Evolutionary conservation across 2,329 filamentous ascomycete genomes (phyloP), one percentile per base, ranked within the genome.

Genomic region (Tolypocladium capitatum): DNA sequence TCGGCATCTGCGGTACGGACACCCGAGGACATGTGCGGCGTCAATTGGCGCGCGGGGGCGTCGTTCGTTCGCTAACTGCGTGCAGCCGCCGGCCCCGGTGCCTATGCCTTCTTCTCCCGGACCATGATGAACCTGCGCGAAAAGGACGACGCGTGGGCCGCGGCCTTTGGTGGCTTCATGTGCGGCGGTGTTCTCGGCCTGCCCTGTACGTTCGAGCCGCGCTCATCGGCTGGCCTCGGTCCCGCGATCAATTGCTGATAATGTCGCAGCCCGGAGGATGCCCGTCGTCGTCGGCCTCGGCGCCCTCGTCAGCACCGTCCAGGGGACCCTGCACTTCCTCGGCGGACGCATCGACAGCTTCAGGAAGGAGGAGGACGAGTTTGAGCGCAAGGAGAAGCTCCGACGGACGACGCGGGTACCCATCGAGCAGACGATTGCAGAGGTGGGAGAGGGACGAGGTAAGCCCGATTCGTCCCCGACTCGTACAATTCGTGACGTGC

Each of bases 401-500:
- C 78, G 87, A 63, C 83, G 77, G 70, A 82, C 82, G 61, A 83
- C 83, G 65, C 78, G 87, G 63, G 71, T 82, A 62, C 84, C 87
- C 27, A 72, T 79, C 24, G 83, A 87, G 63, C 83, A 95, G 71
- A 94, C 86, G 2, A 71, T 95, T 54, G 77, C 80, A 24, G 78
- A 91, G 60, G 62, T 95, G 58, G 90, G 89, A 46, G 90, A 96
- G 72, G 88, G 88, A 55, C 79, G 89, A 78, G 87, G 87, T 91
- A 76, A 60, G 72, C 58, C 49, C 11, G 9, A n/a, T 33, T 20
- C 13, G 16, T 21, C 18, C 21, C 3, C 6, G 10, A 5, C 6
- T 5, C 4, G n/a, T 16, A 1, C 3, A 3, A n/a, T 20, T n/a
- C 20, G 13, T 16, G 41, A 9, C 28, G 8, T 21, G 43, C 47